These are phyloP conservation scores for Pleurozium schreberi DNA, from an alignment of 225 moss, liverwort and hornwort genomes.

Conservation along the genomic window DNA sequence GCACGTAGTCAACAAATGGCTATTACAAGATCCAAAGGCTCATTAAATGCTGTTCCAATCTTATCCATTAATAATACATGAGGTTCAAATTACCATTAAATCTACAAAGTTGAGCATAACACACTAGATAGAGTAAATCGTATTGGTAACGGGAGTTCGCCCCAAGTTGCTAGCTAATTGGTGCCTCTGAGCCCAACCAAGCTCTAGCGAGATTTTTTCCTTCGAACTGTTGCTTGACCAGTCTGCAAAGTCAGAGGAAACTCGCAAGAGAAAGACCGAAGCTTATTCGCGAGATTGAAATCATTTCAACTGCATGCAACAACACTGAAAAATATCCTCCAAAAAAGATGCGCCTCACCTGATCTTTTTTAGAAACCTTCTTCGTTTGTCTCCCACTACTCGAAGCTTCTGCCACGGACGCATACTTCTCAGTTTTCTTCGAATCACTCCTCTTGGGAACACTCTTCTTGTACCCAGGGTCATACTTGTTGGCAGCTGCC, in stretches of 20 bases:
- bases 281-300: background rate
- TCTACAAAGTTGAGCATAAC: background rate
- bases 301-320: background rate
- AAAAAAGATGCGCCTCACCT: slow-evolving; percentile 4
- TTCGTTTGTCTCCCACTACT: slow-evolving; percentile 3
- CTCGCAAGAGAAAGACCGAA: background rate
- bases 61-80: background rate
- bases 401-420: slow-evolving; percentile 29
- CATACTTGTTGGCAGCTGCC: slow-evolving; percentile 32
- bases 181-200: background rate
- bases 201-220: background rate
- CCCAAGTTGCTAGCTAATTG: background rate
- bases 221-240: background rate
- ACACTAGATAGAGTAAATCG: background rate
- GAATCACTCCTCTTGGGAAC: slow-evolving; percentile 4
- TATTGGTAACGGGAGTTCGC: background rate
- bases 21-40: background rate
- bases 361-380: slow-evolving; percentile 21
- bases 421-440: slow-evolving; percentile 23
- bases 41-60: background rate
- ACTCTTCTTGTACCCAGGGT: slow-evolving; percentile 42
- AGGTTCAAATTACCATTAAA: background rate
- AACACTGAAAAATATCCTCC: background rate
- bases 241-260: background rate
- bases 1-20: background rate